These are phyloP conservation scores for Warburgia ugandensis DNA, from an alignment of 164 flowering plant species.

Conservation along the genomic window DNA sequence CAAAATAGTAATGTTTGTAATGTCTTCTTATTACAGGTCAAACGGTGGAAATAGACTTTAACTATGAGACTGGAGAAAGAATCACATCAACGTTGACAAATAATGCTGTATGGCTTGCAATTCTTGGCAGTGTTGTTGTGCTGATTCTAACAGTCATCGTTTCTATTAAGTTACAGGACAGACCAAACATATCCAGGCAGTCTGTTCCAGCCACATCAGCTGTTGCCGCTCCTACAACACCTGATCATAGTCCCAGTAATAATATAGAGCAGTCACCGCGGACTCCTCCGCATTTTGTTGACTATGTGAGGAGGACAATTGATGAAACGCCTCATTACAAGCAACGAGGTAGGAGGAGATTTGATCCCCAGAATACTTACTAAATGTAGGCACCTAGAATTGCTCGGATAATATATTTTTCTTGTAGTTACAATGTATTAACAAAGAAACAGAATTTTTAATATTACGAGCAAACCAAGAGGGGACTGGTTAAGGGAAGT, in stretches of 20 bases:
- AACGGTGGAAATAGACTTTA: slow-evolving; percentile 48
- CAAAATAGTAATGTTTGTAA: neutral
- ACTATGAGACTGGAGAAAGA: slow-evolving; percentile 38
- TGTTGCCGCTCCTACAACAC: slow-evolving; percentile 36
- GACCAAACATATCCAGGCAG: slow-evolving; percentile 23
- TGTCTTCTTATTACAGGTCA: slow-evolving; percentile 46
- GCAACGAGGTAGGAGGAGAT: slow-evolving; percentile 56
- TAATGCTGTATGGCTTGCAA: slow-evolving; percentile 18
- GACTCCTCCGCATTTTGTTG: slow-evolving; percentile 78
- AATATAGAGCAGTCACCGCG: slow-evolving; percentile 50
- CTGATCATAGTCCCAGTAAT: slow-evolving; percentile 29
- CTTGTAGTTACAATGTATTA: too few relatives aligned
- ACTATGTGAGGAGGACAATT: slow-evolving; percentile 83
- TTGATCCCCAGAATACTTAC: slow-evolving; percentile 67
- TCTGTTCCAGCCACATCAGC: slow-evolving; percentile 22
- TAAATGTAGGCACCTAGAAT: slow-evolving; percentile 20
- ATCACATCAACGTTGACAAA: slow-evolving; percentile 6
- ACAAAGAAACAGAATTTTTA: too few relatives aligned
- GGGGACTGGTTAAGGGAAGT: too few relatives aligned
- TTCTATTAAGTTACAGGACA: slow-evolving; percentile 23
- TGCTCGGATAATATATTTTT: neutral
- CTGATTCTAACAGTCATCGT: slow-evolving; percentile 20
- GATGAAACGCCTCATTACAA: slow-evolving; percentile 87
- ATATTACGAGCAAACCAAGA: too few relatives aligned
- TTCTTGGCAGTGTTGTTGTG: slow-evolving; percentile 20